phyloP scores from a whole-genome alignment of 2,329 filamentous ascomycete genomes.

The Ilyonectria sp. region DNA sequence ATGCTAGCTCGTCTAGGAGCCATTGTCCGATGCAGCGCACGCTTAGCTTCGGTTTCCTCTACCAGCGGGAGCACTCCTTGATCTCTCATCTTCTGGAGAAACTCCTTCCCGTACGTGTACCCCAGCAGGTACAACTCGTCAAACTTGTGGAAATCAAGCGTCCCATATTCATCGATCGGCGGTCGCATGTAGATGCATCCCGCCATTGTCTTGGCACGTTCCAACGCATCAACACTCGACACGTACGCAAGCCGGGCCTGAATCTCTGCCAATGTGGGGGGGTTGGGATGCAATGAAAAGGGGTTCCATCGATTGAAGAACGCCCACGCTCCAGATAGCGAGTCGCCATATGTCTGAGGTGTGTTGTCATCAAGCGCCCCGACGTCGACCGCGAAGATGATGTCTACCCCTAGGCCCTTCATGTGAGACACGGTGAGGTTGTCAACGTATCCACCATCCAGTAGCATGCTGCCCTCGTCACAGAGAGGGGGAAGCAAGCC shows the following conservation, averaged over 20 bases:
- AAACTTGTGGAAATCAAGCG: conserved; percentile 96
- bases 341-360: conserved; percentile 94
- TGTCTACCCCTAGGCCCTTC: conserved; percentile 92
- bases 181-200: conserved; percentile 98
- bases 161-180: conserved; percentile 93
- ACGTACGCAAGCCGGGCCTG: conserved; percentile 96
- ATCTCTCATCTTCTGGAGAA: conserved; percentile 81
- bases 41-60: conserved; percentile 83
- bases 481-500: conserved; percentile 94
- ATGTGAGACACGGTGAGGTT: conserved; percentile 98
- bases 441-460: conserved; percentile 97
- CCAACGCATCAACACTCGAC: conserved; percentile 92
- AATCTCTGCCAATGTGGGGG: conserved; percentile 94
- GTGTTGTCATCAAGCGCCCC: conserved; percentile 92
- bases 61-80: conserved; percentile 81
- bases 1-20: conserved; percentile 86
- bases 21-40: conserved; percentile 82
- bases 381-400: conserved; percentile 96
- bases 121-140: conserved; percentile 96
- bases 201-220: conserved; percentile 90
- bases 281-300: conserved; percentile 89
- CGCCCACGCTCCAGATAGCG: conserved; percentile 94
- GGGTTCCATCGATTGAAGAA: conserved; percentile 98
- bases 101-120: conserved; percentile 88
- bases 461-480: conserved; percentile 95